These are phyloP conservation scores for Claviceps sp. DNA, from an alignment of 2,329 filamentous ascomycete genomes.

Conservation along the genomic window DNA sequence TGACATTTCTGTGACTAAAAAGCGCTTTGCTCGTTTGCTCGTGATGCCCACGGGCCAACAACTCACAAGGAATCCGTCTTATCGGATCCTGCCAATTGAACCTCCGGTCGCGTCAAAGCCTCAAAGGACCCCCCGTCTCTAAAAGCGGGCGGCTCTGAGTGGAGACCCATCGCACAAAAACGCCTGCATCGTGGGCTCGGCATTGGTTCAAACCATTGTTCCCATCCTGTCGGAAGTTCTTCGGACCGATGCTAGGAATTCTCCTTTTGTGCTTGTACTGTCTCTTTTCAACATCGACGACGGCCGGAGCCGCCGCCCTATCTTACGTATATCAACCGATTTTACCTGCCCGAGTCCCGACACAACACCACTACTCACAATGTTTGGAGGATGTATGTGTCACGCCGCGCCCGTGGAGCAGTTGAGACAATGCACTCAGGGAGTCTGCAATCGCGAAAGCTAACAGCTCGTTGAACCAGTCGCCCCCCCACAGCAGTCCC, in stretches of 20 bases:
- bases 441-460: conserved; percentile 3
- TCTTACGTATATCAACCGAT: conserved; percentile 8
- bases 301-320: conserved; percentile 12
- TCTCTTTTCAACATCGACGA: neutral
- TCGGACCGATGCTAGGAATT: conserved; percentile 11
- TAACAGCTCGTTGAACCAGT: conserved; percentile 27
- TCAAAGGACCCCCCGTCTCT: too few relatives aligned
- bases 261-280: too few relatives aligned
- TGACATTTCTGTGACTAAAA: neutral
- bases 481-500: conserved; percentile 54
- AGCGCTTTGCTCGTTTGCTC: neutral
- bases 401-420: neutral
- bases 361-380: conserved; percentile 4
- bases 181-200: too few relatives aligned
- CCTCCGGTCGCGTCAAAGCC: too few relatives aligned
- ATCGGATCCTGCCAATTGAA: neutral
- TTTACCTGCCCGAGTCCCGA: neutral
- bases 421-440: neutral
- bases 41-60: neutral
- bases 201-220: too few relatives aligned
- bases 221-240: conserved; percentile 8
- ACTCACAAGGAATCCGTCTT: too few relatives aligned
- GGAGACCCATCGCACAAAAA: too few relatives aligned
- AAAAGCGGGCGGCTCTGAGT: too few relatives aligned
- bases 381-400: conserved; percentile 29